phyloP scores from a whole-genome alignment of 495 filamentous ascomycete genomes.

The Trichoderma parareesei region DNA sequence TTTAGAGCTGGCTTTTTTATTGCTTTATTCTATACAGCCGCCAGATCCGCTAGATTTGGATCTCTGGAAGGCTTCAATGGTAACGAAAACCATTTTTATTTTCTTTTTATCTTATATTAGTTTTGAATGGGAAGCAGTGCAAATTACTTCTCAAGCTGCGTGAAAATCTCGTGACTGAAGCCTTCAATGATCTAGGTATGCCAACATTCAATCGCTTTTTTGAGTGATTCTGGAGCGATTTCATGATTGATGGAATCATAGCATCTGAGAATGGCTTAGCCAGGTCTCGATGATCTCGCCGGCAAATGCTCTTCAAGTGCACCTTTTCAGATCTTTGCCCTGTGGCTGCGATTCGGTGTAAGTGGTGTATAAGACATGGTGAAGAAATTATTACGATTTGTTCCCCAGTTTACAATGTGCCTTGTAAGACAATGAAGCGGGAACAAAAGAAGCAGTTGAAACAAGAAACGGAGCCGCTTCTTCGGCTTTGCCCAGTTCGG shows the following conservation, averaged over 20 bases:
- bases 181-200: too few relatives aligned
- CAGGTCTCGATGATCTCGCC: too few relatives aligned
- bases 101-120: constrained; percentile 2
- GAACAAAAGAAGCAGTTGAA: not conserved
- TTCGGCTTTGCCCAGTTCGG: not conserved
- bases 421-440: not conserved
- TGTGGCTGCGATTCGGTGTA: too few relatives aligned
- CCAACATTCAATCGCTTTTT: too few relatives aligned
- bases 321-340: too few relatives aligned
- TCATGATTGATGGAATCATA: too few relatives aligned
- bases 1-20: constrained; percentile 2
- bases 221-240: too few relatives aligned
- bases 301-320: too few relatives aligned
- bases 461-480: not conserved
- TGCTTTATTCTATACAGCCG: constrained; percentile 8
- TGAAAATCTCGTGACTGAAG: not conserved
- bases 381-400: too few relatives aligned
- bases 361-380: not conserved
- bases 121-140: constrained; percentile 1
- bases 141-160: not conserved
- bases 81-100: constrained; percentile 1
- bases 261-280: too few relatives aligned
- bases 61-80: not conserved
- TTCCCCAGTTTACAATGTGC: too few relatives aligned
- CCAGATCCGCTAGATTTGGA: constrained; percentile 6